Conservation (phyloP, 495 filamentous ascomycete genomes). For the Penicillium angulare region DNA sequence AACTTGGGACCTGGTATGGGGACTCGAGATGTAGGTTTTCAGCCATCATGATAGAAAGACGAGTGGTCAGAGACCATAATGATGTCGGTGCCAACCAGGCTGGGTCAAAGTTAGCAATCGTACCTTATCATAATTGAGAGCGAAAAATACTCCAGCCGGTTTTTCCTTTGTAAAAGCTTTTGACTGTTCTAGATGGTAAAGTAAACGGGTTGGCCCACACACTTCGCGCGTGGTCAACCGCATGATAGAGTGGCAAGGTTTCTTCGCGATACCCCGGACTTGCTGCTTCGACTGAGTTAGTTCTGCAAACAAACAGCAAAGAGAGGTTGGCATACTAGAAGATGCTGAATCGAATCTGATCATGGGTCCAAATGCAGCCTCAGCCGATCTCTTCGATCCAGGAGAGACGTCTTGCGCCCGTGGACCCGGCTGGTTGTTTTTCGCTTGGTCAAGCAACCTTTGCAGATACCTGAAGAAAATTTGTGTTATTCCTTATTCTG, state of each 20-base stretch:
- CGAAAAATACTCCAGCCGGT: constrained; percentile 25
- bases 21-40: constrained; percentile 20
- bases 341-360: neutral
- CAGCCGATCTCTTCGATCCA: no score
- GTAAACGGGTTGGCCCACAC: constrained; percentile 26
- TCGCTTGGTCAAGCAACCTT: no score
- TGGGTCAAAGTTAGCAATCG: constrained; percentile 1
- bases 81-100: constrained; percentile 34
- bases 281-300: neutral
- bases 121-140: neutral
- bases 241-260: constrained; percentile 5
- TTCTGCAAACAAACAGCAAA: neutral
- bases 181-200: constrained; percentile 15
- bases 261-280: neutral
- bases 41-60: constrained; percentile 29
- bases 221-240: constrained; percentile 8
- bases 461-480: neutral
- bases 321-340: neutral
- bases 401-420: no score
- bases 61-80: constrained; percentile 30
- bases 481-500: no score
- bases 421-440: no score
- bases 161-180: constrained; percentile 15
- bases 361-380: no score
- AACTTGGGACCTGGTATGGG: constrained; percentile 7